Conservation (phyloP, 2,329 filamentous ascomycete genomes). For the Scolecobasidium constrictum region DNA sequence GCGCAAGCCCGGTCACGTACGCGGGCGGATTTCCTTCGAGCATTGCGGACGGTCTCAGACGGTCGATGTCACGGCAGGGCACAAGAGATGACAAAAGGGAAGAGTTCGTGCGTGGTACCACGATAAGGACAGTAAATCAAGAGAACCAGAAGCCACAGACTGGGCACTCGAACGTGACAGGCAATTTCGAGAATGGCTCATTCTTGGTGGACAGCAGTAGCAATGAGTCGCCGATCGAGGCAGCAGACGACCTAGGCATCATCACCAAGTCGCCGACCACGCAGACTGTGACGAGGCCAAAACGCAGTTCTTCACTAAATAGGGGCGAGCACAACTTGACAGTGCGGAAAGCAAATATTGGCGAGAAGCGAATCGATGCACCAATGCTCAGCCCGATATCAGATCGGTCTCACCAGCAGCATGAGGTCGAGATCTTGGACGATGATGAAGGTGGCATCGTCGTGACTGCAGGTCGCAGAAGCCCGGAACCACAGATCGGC, state of each 20-base stretch:
- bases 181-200: conserved; percentile 27
- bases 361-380: conserved; percentile 18
- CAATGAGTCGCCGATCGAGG: conserved; percentile 23
- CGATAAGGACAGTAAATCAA: conserved; percentile 7
- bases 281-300: background rate
- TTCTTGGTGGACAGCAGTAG: conserved; percentile 45
- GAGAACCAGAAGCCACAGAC: conserved; percentile 11
- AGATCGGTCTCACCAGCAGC: conserved; percentile 11
- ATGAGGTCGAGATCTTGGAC: conserved; percentile 3
- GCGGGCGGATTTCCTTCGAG: background rate
- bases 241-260: background rate
- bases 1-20: background rate
- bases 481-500: conserved; percentile 9
- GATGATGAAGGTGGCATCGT: conserved; percentile 29
- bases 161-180: conserved; percentile 16
- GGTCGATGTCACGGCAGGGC: conserved; percentile 1
- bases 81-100: too few species aligned
- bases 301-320: background rate
- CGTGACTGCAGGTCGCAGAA: conserved; percentile 19
- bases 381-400: conserved; percentile 15
- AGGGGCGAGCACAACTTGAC: conserved; percentile 4
- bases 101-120: too few species aligned
- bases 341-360: conserved; percentile 15
- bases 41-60: background rate
- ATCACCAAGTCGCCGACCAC: background rate